Conservation (phyloP, 78 protist species). For the Pigoraptor vietnamica region DNA sequence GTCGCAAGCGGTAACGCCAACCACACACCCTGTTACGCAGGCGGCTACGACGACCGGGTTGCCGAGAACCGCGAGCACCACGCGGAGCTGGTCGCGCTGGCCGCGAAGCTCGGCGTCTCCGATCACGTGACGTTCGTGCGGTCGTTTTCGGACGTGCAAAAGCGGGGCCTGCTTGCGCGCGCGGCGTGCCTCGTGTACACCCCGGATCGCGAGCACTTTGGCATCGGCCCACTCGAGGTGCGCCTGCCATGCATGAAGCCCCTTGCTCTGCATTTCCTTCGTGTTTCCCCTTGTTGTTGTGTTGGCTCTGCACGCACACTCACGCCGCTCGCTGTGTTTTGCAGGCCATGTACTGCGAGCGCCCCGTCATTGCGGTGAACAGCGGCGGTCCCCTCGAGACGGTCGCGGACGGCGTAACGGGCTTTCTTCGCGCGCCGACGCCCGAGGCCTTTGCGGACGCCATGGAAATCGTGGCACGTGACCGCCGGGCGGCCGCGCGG, state of each 20-base stretch:
- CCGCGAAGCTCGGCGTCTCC: constrained; percentile 12
- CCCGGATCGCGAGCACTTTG: constrained; percentile 96
- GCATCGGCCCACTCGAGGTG: constrained; percentile 96
- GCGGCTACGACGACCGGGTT: constrained; percentile 87
- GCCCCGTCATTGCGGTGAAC: constrained; percentile 80
- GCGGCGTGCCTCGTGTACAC: constrained; percentile 83
- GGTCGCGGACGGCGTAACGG: constrained; percentile 52
- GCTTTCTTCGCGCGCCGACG: constrained; percentile 47
- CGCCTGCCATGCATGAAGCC: background rate
- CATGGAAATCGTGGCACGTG: background rate
- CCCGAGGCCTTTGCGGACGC: constrained; percentile 21
- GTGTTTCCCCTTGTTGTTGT: too few relatives aligned
- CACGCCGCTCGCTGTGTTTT: background rate
- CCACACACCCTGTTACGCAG: constrained; percentile 9
- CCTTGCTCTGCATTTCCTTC: background rate
- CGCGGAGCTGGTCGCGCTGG: constrained; percentile 45
- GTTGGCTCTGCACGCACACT: too few relatives aligned
- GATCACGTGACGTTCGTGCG: constrained; percentile 43
- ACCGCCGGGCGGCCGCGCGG: background rate
- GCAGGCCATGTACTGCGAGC: constrained; percentile 49
- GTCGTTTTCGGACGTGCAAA: constrained; percentile 32
- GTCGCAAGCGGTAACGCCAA: too few relatives aligned
- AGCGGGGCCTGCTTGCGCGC: background rate
- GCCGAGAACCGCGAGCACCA: constrained; percentile 75
- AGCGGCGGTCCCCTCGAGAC: constrained; percentile 92